Percentiles rank a stretch among this genome's conserved stretches.
phyloP scores from a whole-genome alignment of 2,329 filamentous ascomycete species.

The Aspergillus persii region DNA sequence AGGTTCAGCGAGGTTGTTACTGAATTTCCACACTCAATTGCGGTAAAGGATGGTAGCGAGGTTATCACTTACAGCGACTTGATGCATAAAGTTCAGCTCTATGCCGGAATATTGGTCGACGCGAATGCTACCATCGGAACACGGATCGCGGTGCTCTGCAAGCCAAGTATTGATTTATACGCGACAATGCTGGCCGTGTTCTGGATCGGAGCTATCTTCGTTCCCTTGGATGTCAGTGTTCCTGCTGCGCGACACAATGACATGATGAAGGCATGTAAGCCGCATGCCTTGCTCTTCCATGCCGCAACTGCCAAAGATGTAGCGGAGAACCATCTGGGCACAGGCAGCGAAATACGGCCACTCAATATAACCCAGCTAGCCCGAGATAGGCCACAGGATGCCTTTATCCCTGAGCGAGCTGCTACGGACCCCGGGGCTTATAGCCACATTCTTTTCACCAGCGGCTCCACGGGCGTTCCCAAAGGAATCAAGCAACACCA shows the following conservation, averaged over 20 bases:
- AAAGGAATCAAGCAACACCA: constrained; percentile 8
- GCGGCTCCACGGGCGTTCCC: constrained; percentile 7
- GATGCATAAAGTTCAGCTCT: not conserved
- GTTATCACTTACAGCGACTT: not conserved
- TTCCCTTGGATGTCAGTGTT: constrained; percentile 33
- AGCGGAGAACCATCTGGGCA: not conserved
- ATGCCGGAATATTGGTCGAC: not conserved
- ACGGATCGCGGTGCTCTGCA: not conserved
- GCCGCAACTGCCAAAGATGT: constrained; percentile 7
- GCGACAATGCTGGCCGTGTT: constrained; percentile 34
- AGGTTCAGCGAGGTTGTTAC: not conserved
- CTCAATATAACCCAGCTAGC: not conserved
- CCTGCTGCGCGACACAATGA: constrained; percentile 22
- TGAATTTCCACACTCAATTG: not conserved
- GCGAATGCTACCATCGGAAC: not conserved
- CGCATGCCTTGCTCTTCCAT: constrained; percentile 7
- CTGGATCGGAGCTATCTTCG: constrained; percentile 30
- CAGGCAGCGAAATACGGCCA: not conserved
- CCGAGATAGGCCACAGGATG: not conserved
- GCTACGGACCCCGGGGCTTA: not conserved
- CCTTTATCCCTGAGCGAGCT: not conserved
- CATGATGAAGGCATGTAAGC: constrained; percentile 18
- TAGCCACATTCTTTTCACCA: constrained; percentile 7
- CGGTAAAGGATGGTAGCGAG: not conserved
- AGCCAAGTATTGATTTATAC: constrained; percentile 20